These are phyloP conservation scores for Schizosaccharomyces versatilis DNA, from an alignment of 1,139 yeast species.

Conservation along the genomic window DNA sequence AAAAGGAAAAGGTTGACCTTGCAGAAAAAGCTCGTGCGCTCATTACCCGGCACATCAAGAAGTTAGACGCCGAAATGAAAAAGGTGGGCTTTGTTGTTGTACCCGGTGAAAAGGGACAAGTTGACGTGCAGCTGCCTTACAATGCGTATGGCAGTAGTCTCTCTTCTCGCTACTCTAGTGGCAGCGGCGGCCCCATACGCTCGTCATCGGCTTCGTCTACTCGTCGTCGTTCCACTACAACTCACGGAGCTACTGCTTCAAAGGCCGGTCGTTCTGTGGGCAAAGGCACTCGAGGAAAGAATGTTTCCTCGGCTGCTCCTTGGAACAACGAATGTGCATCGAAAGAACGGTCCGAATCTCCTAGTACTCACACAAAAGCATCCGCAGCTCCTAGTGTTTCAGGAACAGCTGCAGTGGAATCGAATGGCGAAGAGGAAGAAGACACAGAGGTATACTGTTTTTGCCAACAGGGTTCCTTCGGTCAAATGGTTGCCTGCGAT, in stretches of 20 bases:
- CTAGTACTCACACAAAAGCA: constrained; percentile 8
- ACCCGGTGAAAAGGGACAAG: constrained; percentile 26
- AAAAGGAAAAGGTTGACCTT: constrained; percentile 53
- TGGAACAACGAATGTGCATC: too few relatives aligned
- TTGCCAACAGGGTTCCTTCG: constrained; percentile 69
- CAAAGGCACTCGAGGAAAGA: too few relatives aligned
- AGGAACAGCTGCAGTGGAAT: constrained; percentile 19
- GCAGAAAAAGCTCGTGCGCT: constrained; percentile 39
- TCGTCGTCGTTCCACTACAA: background rate
- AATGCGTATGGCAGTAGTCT: constrained; percentile 32
- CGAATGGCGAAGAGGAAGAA: constrained; percentile 30
- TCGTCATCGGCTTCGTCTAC: constrained; percentile 4
- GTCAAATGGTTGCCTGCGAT: constrained; percentile 86
- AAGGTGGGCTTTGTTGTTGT: constrained; percentile 5
- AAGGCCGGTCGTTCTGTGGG: too few relatives aligned
- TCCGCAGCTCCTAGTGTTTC: constrained; percentile 5
- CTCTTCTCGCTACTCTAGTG: constrained; percentile 14
- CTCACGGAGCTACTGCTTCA: background rate
- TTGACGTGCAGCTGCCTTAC: constrained; percentile 62
- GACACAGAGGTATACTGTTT: constrained; percentile 36
- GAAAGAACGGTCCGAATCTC: constrained; percentile 6
- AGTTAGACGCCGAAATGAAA: constrained; percentile 6
- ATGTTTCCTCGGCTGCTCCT: too few relatives aligned
- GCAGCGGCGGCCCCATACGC: constrained; percentile 2
- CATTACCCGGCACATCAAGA: constrained; percentile 6